These are phyloP conservation scores for Aspergillus nidulans DNA, from an alignment of 495 filamentous ascomycete species.

Conservation along the genomic window DNA sequence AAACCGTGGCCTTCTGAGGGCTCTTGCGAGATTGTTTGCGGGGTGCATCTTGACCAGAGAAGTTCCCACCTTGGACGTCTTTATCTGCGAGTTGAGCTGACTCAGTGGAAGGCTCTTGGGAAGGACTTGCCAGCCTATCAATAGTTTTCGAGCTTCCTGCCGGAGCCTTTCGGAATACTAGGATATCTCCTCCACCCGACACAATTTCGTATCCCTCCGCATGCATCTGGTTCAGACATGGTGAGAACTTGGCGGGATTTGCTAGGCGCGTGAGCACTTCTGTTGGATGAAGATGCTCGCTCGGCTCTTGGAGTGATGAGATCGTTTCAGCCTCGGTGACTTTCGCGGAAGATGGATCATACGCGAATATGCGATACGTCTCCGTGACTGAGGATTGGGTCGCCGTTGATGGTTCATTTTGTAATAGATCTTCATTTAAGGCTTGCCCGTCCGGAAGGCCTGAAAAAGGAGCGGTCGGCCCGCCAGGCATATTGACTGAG, in stretches of 20 bases:
- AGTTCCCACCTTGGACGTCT: not conserved
- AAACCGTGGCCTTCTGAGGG: constrained; percentile 17
- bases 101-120: not conserved
- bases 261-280: constrained; percentile 64
- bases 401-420: not conserved
- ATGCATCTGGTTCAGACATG: constrained; percentile 60
- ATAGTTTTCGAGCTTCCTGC: not conserved
- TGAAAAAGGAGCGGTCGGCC: not conserved
- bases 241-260: constrained; percentile 67
- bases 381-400: constrained; percentile 21
- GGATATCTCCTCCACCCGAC: constrained; percentile 62
- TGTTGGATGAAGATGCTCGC: constrained; percentile 47
- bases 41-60: not conserved
- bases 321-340: constrained; percentile 60
- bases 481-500: not conserved
- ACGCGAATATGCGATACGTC: constrained; percentile 68
- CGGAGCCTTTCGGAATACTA: constrained; percentile 64
- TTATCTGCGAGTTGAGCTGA: constrained; percentile 1
- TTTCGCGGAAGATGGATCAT: constrained; percentile 59
- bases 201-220: constrained; percentile 70
- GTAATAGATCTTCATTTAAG: not conserved
- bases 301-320: constrained; percentile 42
- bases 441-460: not conserved
- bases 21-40: not conserved
- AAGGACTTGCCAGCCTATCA: not conserved